Percentiles rank a stretch among this genome's conserved stretches.
Evolutionary conservation across 2,329 filamentous ascomycete genomes (phyloP).

Genomic region (Trichoderma sp.): DNA sequence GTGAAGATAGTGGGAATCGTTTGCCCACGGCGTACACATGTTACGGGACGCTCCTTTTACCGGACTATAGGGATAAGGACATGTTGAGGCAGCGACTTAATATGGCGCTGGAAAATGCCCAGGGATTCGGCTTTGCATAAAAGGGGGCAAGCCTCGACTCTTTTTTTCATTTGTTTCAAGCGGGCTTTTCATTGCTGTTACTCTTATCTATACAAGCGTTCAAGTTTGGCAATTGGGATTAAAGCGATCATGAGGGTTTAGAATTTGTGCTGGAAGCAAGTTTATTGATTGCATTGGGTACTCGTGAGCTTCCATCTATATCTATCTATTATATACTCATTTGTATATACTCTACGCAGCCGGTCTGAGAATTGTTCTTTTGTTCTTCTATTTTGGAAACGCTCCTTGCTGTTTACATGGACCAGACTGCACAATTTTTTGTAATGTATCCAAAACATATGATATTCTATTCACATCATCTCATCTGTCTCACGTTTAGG

Average conservation of each 20-base stretch:
- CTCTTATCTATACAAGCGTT: neutral
- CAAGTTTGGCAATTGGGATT: neutral
- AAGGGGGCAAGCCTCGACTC: neutral
- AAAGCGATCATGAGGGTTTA: neutral
- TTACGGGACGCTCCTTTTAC: slow-evolving; percentile 84
- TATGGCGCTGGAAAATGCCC: slow-evolving; percentile 85
- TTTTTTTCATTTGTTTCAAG: neutral
- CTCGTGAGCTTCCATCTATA: neutral
- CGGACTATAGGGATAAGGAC: slow-evolving; percentile 73
- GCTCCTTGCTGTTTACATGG: neutral
- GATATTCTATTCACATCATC: slow-evolving; percentile 51
- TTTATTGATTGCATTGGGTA: neutral
- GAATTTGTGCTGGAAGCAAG: neutral
- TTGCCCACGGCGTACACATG: slow-evolving; percentile 91
- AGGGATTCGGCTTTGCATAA: slow-evolving; percentile 83
- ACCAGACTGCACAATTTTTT: neutral
- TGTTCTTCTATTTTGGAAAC: neutral
- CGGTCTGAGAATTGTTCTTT: neutral
- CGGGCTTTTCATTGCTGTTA: neutral
- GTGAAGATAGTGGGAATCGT: slow-evolving; percentile 52
- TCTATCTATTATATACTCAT: neutral
- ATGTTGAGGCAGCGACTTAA: slow-evolving; percentile 72
- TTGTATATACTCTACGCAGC: neutral
- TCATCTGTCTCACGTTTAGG: slow-evolving; percentile 90
- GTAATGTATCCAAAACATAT: neutral